A percentile compares a stretch with the other conserved stretches of the same genome.
phyloP scores from a whole-genome alignment of 768 basidiomycete genomes.

The Auriculariales sp. region DNA sequence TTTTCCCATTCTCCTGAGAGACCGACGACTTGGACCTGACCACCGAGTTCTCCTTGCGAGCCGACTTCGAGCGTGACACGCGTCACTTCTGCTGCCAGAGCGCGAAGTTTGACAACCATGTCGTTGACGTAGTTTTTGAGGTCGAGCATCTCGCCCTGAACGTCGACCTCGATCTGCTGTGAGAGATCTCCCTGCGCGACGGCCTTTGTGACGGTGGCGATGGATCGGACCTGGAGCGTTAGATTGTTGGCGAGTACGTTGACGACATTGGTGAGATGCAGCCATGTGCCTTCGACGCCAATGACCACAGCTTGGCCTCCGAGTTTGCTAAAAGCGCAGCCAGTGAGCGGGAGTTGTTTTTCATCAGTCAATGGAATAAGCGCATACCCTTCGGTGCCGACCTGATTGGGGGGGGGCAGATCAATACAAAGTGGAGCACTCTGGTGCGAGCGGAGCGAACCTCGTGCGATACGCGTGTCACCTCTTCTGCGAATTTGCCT shows the following conservation, averaged over 20 bases:
- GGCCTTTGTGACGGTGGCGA: constrained; percentile 75
- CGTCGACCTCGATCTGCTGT: constrained; percentile 84
- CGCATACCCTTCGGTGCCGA: constrained; percentile 60
- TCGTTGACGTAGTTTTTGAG: constrained; percentile 56
- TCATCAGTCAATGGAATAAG: background rate
- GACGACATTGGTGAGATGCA: constrained; percentile 65
- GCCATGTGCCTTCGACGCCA: constrained; percentile 87
- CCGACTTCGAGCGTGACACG: constrained; percentile 77
- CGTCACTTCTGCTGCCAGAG: constrained; percentile 70
- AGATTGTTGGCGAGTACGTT: constrained; percentile 71
- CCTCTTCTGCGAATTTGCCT: constrained; percentile 81
- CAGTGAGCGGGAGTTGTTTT: background rate
- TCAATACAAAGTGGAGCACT: background rate
- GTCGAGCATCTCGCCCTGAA: constrained; percentile 81
- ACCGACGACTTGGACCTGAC: constrained; percentile 70
- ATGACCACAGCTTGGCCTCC: constrained; percentile 81
- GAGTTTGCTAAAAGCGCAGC: constrained; percentile 37
- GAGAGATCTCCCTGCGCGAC: constrained; percentile 85
- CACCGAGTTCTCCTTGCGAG: constrained; percentile 78
- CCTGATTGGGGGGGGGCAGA: constrained; percentile 17
- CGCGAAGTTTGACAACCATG: constrained; percentile 41
- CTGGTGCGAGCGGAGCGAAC: background rate
- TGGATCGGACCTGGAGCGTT: constrained; percentile 71
- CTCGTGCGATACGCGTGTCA: constrained; percentile 72
- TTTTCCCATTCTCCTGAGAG: background rate